These are phyloP conservation scores for Xylariaceae sp. DNA, from an alignment of 2,329 filamentous ascomycete species.

Conservation along the genomic window DNA sequence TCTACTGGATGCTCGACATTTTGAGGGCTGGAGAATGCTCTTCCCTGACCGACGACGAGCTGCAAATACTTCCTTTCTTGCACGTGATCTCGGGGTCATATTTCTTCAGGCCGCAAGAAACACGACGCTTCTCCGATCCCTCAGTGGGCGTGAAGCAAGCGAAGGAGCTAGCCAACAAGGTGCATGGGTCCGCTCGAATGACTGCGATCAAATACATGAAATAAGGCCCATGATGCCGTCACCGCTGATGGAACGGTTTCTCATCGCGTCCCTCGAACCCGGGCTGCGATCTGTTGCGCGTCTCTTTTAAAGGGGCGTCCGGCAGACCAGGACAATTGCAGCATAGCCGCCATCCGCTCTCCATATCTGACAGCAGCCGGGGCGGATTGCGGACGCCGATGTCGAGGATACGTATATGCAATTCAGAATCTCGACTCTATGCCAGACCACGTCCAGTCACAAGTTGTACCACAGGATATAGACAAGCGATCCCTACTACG, in stretches of 20 bases:
- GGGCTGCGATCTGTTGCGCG: slow-evolving; percentile 34
- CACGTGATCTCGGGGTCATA: slow-evolving; percentile 37
- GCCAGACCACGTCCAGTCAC: slow-evolving; percentile 1
- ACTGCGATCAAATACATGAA: slow-evolving; percentile 12
- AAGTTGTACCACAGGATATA: neutral
- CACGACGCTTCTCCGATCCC: slow-evolving; percentile 29
- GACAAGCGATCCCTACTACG: neutral
- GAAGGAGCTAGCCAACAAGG: slow-evolving; percentile 37
- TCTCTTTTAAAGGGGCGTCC: slow-evolving; percentile 28
- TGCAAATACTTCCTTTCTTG: neutral
- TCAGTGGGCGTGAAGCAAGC: slow-evolving; percentile 40
- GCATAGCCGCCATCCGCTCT: slow-evolving; percentile 38
- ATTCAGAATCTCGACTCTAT: neutral
- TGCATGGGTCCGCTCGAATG: slow-evolving; percentile 34
- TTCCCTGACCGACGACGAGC: neutral
- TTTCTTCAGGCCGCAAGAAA: slow-evolving; percentile 20
- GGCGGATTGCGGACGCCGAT: slow-evolving; percentile 33
- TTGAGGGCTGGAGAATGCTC: slow-evolving; percentile 23
- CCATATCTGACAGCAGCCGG: slow-evolving; percentile 32
- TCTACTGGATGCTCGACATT: slow-evolving; percentile 37
- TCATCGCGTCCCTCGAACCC: slow-evolving; percentile 32
- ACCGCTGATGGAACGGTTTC: slow-evolving; percentile 28
- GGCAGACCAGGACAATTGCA: slow-evolving; percentile 34
- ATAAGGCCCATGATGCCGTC: slow-evolving; percentile 9
- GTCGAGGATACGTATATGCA: slow-evolving; percentile 35